These are phyloP conservation scores for Tubosaeta brunneosetosa DNA, from an alignment of 768 basidiomycete species.

Conservation along the genomic window DNA sequence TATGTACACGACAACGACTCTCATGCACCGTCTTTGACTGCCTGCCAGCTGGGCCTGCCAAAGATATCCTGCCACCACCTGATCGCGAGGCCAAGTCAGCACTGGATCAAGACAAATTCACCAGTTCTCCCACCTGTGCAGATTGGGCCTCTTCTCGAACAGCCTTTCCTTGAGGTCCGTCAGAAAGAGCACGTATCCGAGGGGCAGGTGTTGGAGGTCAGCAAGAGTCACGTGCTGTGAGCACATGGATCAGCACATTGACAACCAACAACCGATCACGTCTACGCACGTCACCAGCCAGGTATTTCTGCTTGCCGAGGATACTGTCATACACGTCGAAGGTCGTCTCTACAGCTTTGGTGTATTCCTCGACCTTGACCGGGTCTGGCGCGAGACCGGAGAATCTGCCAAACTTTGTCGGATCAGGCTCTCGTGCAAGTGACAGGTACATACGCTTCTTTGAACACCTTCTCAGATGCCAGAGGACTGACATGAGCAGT, in stretches of 20 bases:
- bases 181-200: conserved; percentile 28
- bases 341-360: conserved; percentile 26
- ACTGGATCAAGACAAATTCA: neutral
- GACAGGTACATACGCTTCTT: conserved; percentile 32
- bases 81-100: conserved; percentile 4
- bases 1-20: neutral
- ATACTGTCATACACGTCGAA: conserved; percentile 53
- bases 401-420: neutral
- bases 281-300: conserved; percentile 50
- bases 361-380: conserved; percentile 11
- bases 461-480: conserved; percentile 48
- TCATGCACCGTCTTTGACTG: conserved; percentile 36
- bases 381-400: conserved; percentile 23
- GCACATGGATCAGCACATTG: neutral
- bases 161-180: conserved; percentile 18
- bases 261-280: too few species aligned
- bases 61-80: conserved; percentile 54
- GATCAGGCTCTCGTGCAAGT: neutral
- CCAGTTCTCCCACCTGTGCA: conserved; percentile 34
- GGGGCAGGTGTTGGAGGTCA: conserved; percentile 56
- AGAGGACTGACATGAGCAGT: conserved; percentile 37
- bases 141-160: conserved; percentile 35
- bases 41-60: conserved; percentile 42
- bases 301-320: conserved; percentile 49
- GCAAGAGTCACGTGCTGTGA: conserved; percentile 46